Conservation (phyloP, 305 asterid species). For the Solanum hybrid region DNA sequence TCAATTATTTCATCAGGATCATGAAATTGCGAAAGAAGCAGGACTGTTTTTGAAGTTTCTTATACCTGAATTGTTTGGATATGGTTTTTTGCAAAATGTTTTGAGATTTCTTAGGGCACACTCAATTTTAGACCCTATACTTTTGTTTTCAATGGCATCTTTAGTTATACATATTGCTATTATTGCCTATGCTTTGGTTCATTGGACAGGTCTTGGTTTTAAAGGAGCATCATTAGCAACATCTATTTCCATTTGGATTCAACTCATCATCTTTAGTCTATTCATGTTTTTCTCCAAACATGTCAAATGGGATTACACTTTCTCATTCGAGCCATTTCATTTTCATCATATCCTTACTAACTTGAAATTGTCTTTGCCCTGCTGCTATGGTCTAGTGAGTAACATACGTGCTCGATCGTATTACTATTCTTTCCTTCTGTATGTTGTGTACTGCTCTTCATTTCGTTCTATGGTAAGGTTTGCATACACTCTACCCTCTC, state of each 20-base stretch:
- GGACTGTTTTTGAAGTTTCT: not conserved
- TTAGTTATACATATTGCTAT: conserved; percentile 37
- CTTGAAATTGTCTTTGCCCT: conserved; percentile 59
- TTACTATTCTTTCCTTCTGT: not conserved
- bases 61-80: conserved; percentile 60
- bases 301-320: conserved; percentile 44
- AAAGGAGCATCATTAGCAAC: conserved; percentile 48
- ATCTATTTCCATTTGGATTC: conserved; percentile 60
- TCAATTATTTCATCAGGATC: not conserved
- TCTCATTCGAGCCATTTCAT: conserved; percentile 20
- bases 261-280: conserved; percentile 32
- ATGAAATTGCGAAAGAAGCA: not conserved
- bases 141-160: conserved; percentile 41
- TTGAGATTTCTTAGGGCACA: conserved; percentile 74
- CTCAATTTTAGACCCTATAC: conserved; percentile 32
- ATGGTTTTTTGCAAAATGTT: conserved; percentile 47
- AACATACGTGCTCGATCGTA: not conserved
- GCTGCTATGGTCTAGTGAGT: conserved; percentile 74
- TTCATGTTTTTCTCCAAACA: conserved; percentile 34
- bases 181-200: not conserved
- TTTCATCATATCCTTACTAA: conserved; percentile 20
- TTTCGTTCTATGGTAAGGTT: not conserved
- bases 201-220: not conserved
- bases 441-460: not conserved
- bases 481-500: not conserved